Percentiles rank a stretch among this genome's conserved stretches.
Conservation (phyloP, 2,329 filamentous ascomycete species). For the Lecanoromycetidae sp. region DNA sequence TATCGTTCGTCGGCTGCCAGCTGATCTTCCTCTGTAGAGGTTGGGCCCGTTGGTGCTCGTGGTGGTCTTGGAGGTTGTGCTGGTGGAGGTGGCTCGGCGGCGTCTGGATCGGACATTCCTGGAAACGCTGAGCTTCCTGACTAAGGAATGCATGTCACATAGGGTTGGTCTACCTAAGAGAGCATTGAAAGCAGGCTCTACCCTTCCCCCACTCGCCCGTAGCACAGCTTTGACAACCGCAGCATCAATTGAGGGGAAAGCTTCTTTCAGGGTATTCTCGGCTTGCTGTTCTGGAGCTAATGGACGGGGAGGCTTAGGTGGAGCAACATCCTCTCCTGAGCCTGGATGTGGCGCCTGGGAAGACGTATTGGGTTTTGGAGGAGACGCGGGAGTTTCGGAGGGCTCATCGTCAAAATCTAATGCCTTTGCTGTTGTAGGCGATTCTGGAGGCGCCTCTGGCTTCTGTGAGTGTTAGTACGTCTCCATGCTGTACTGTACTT, state of each 20-base stretch:
- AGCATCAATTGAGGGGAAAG: slow-evolving; percentile 73
- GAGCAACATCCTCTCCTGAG: slow-evolving; percentile 39
- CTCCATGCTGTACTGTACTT: background rate
- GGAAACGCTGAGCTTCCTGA: slow-evolving; percentile 10
- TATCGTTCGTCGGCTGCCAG: slow-evolving; percentile 84
- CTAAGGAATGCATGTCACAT: background rate
- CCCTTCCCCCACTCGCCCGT: slow-evolving; percentile 68
- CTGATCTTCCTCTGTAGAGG: slow-evolving; percentile 57
- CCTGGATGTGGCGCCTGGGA: background rate
- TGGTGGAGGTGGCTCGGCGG: slow-evolving; percentile 52
- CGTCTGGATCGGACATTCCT: slow-evolving; percentile 73
- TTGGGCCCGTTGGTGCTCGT: slow-evolving; percentile 30
- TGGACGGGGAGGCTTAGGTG: slow-evolving; percentile 76
- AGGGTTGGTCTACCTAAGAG: slow-evolving; percentile 53
- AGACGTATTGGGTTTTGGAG: background rate
- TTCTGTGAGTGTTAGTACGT: slow-evolving; percentile 13
- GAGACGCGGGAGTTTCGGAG: slow-evolving; percentile 27
- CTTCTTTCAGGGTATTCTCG: slow-evolving; percentile 78
- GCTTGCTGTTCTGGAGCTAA: slow-evolving; percentile 72
- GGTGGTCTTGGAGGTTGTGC: slow-evolving; percentile 68
- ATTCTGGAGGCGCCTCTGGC: slow-evolving; percentile 28
- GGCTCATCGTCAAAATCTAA: slow-evolving; percentile 47
- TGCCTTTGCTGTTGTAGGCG: slow-evolving; percentile 43
- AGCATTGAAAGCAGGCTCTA: slow-evolving; percentile 93
- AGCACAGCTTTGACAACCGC: slow-evolving; percentile 79